Evolutionary conservation across 2,329 filamentous ascomycete species (phyloP).

Genomic region (Ambrosiella cleistominuta): DNA sequence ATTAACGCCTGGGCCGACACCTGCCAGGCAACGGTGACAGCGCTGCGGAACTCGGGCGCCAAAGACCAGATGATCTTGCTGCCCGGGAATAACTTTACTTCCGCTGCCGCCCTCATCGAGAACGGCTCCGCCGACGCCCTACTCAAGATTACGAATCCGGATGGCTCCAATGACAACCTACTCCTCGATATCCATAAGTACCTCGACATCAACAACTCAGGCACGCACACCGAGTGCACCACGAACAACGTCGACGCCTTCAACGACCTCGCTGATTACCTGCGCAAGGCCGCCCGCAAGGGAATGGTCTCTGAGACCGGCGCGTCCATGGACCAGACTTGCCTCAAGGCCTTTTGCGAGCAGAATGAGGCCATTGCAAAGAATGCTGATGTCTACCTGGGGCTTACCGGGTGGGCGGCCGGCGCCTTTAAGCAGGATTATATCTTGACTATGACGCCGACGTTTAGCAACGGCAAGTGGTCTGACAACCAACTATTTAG

Average conservation of each 20-base stretch:
- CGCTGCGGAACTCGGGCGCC: constrained; percentile 48
- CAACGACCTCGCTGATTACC: constrained; percentile 27
- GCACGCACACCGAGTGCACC: constrained; percentile 32
- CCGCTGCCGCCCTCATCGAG: constrained; percentile 29
- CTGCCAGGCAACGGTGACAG: constrained; percentile 44
- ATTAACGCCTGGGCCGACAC: constrained; percentile 40
- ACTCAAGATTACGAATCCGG: constrained; percentile 36
- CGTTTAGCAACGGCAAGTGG: constrained; percentile 16
- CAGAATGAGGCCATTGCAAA: constrained; percentile 29
- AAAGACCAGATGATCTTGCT: constrained; percentile 44
- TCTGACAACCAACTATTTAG: constrained; percentile 16
- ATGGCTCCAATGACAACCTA: constrained; percentile 37
- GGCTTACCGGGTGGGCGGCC: constrained; percentile 30
- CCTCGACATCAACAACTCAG: constrained; percentile 39
- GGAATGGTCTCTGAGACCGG: constrained; percentile 33
- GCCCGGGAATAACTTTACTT: constrained; percentile 42
- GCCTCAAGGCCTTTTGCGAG: constrained; percentile 26
- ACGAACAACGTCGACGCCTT: constrained; percentile 35
- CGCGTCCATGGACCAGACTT: constrained; percentile 22
- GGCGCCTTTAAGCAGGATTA: constrained; percentile 27
- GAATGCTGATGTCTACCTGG: constrained; percentile 30
- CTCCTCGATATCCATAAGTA: constrained; percentile 45
- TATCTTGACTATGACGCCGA: constrained; percentile 27
- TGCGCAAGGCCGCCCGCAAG: constrained; percentile 25
- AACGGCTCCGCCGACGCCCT: constrained; percentile 34